Percentiles rank a stretch among this genome's conserved stretches.
Evolutionary conservation across 2,329 filamentous ascomycete species (phyloP).

Genomic region (Emergomyces orientalis): DNA sequence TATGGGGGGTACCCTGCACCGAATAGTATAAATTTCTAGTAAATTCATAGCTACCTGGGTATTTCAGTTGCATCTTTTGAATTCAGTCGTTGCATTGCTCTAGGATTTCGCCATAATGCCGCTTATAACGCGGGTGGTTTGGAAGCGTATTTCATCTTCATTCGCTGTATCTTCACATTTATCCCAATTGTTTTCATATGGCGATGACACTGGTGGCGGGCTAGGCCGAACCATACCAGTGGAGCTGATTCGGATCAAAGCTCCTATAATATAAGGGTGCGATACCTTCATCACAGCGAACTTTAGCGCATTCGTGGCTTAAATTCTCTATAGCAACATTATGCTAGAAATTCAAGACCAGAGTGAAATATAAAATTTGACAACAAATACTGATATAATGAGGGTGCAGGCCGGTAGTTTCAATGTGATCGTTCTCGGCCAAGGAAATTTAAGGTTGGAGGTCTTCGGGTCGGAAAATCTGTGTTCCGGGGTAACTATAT

Average conservation of each 20-base stretch:
- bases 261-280: too few relatives aligned
- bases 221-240: too few relatives aligned
- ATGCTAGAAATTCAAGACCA: neutral
- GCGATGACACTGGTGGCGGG: too few relatives aligned
- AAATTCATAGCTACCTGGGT: too few relatives aligned
- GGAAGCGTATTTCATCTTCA: too few relatives aligned
- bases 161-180: too few relatives aligned
- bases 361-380: neutral
- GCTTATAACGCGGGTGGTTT: too few relatives aligned
- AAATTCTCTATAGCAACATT: neutral
- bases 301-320: too few relatives aligned
- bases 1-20: neutral
- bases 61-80: neutral
- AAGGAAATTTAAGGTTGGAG: neutral
- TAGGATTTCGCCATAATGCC: neutral
- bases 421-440: neutral
- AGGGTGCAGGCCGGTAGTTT: too few relatives aligned
- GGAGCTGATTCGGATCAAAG: too few relatives aligned
- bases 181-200: too few relatives aligned
- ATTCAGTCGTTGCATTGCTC: neutral
- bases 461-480: neutral
- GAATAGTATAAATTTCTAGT: constrained; percentile 1
- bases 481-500: neutral
- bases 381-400: neutral
- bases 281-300: too few relatives aligned